Evolutionary conservation across 352 stramenopile genomes (phyloP), one percentile per base, ranked within the genome.

Genomic region (Albugo laibachii): DNA sequence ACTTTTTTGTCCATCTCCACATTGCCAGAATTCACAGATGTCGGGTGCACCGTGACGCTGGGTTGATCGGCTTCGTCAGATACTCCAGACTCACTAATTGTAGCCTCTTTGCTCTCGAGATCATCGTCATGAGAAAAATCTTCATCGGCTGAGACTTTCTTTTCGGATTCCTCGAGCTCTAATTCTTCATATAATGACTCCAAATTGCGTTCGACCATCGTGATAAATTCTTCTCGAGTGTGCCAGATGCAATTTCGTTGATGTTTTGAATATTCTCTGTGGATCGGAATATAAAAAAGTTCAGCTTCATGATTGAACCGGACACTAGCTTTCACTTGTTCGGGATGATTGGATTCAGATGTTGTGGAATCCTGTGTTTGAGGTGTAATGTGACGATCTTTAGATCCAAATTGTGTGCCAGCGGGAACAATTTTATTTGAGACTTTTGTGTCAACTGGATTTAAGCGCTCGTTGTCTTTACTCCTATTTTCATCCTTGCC

Each of bases 191-290:
- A 91, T 40, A 91, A 74, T 18, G 73, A 65, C 18, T 91, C 78
- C 24, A 91, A 53, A 40, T 91, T 91, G 36, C 75, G 78, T 58
- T 91, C 78, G n/a, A 91, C 78, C 78, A 91, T 91, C 4, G 72
- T 52, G 16, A 91, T 65, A 45, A 91, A 88, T 51, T 91, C 75
- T n/a, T 60, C 20, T 8, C 78, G 74, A 5, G 74, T 81, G 37
- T 80, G 76, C 78, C 78, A 91, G 73, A 91, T 86, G 44, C 70
- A 75, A 38, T 87, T 73, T 15, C 78, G 72, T 53, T 91, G 78
- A 14, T 73, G 75, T 65, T 85, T 85, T 36, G 78, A 85, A 55
- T 87, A 86, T 57, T 91, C 78, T 13, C 61, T 63, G 44, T 87
- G 75, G 39, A 88, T 48, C 11, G 78, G 78, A 41, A 91, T 91